Percentiles rank a stretch among this genome's conserved stretches.
phyloP scores from a whole-genome alignment of 177 flowering plant species.

The Vitis hybrid region DNA sequence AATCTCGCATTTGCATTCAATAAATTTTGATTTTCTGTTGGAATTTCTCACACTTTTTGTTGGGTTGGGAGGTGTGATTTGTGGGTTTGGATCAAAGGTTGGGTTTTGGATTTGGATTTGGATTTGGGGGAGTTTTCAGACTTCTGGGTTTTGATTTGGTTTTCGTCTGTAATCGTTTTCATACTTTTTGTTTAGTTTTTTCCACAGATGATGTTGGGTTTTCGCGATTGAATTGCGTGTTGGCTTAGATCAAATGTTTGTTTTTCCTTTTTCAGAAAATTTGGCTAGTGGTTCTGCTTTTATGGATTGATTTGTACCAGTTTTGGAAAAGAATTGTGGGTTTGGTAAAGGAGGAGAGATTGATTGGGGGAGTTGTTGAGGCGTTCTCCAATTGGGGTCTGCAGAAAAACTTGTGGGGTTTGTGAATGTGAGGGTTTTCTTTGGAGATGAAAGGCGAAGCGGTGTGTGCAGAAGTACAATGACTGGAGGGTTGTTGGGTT shows the following conservation, averaged over 20 bases:
- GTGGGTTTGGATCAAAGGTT: no score
- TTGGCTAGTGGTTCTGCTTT: conserved; percentile 2
- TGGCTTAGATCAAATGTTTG: no score
- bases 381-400: background rate
- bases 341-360: background rate
- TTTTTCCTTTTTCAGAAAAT: background rate
- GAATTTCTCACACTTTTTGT: background rate
- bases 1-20: no score
- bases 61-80: background rate
- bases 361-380: background rate
- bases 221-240: no score
- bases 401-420: background rate
- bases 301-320: background rate
- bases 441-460: conserved; percentile 27
- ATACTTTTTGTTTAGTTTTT: no score
- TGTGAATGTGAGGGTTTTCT: conserved; percentile 14
- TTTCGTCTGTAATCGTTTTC: no score
- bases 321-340: background rate
- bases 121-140: no score
- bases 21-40: background rate
- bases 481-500: conserved; percentile 58
- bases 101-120: no score
- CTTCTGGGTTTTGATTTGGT: no score
- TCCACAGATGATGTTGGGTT: no score
- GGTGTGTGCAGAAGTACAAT: conserved; percentile 29